Base-by-base conservation (phyloP, 768 basidiomycete genomes). In the Mycena venus region DNA sequence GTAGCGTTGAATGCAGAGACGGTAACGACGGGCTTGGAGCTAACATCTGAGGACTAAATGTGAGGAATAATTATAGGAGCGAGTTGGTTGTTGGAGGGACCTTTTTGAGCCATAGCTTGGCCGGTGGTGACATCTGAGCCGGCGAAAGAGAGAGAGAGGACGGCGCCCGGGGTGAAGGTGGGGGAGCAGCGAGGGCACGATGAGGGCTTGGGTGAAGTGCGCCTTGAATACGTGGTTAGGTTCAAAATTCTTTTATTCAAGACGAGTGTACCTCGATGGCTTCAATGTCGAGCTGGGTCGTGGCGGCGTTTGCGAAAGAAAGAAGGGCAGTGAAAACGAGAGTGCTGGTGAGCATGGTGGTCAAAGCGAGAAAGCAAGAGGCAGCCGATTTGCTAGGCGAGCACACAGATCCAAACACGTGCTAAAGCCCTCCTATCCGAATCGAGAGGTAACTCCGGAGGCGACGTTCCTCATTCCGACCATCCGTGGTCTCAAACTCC, bases 121-220 rank as follows among this genome's bases (percentile, higher is more conserved):
- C 95, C 95, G 3, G 91, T 88, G 21, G 87, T 74, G 36, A 92
- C 83, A 70, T 75, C 83, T 8, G 51, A 19, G 10, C 56, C 72
- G 7, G 38, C 23, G 25, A 65, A 72, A 11, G 65, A 53, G 49
- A 93, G 82, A 51, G 83, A 80, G 64, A 96, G 85, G 51, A 91
- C 56, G n/a, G 91, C 93, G 25, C 80, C 82, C 8, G 94, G 94
- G 68, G 84, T 81, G 82, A 96, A 95, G n/a, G 83, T 81, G 9
- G 87, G n/a, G 29, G 58, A 96, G 77, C 56, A 93, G 82, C 65
- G 88, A 83, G 1, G 95, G 94, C 49, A 93, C 91, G 74, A 96
- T 82, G 60, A 82, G 85, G 21, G 91, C 86, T 72, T 90, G 88
- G 17, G 77, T 82, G 81, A 95, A 93, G 81, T 95, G 91, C 25